Percentiles rank a stretch among this genome's conserved stretches.
phyloP scores from a whole-genome alignment of 257 asterid species.

The Parsonsia alboflavescens region DNA sequence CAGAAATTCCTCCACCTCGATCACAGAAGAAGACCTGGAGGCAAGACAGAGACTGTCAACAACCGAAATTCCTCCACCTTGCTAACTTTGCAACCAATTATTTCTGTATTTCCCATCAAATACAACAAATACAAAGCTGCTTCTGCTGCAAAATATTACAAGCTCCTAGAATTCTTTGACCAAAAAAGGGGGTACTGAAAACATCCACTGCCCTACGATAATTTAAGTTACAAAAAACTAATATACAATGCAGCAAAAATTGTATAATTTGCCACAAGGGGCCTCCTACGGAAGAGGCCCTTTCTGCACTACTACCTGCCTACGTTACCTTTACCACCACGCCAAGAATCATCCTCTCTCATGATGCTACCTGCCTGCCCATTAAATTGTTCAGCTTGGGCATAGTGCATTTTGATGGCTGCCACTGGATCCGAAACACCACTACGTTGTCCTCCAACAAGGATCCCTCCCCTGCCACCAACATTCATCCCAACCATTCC shows the following conservation, averaged over 20 bases:
- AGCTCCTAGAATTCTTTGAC: conserved; percentile 42
- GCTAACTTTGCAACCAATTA: conserved; percentile 44
- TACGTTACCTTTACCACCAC: conserved; percentile 60
- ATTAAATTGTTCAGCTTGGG: conserved; percentile 48
- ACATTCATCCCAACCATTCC: conserved; percentile 53
- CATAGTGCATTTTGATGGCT: conserved; percentile 75
- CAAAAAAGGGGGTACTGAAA: conserved; percentile 23
- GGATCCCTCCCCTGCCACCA: conserved; percentile 51
- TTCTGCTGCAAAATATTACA: conserved; percentile 51
- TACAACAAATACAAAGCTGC: conserved; percentile 75
- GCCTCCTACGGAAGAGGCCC: conserved; percentile 24
- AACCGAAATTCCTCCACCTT: conserved; percentile 23
- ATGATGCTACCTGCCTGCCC: conserved; percentile 39
- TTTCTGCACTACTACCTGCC: conserved; percentile 56
- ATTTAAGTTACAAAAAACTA: conserved; percentile 46
- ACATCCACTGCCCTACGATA: conserved; percentile 44
- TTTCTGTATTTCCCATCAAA: conserved; percentile 68
- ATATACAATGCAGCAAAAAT: conserved; percentile 54
- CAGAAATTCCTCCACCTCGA: conserved; percentile 25
- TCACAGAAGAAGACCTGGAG: too few relatives aligned
- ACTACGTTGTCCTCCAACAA: conserved; percentile 59
- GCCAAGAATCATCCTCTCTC: conserved; percentile 68
- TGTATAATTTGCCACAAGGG: conserved; percentile 33
- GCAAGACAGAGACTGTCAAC: not conserved
- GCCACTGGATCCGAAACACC: conserved; percentile 81